Evolutionary conservation across 345 rosid genomes (phyloP), one percentile per base, ranked within the genome.

Genomic region (Populus alba): DNA sequence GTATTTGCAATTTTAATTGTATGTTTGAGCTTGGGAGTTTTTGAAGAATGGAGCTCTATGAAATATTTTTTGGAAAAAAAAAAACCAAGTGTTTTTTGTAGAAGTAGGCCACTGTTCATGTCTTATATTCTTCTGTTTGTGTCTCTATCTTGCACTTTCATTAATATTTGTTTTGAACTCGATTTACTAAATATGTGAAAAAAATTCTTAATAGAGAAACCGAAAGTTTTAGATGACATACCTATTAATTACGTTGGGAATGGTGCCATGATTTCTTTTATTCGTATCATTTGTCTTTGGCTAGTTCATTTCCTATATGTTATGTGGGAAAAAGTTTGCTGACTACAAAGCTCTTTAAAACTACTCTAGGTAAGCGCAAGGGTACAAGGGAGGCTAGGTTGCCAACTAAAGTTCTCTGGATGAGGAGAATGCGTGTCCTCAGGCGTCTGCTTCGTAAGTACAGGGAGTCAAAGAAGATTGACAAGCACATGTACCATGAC

Each of bases 341-440:
- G 0, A 59, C 65, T n/a, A 12, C 6, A n/a, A 59, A 23, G 65
- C 65, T 23, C 1, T 23, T 59, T 59, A 27, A 59, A 47, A 59
- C 12, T 59, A 59, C 65, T 59, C 29, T 35, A 95, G 99, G 99
- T 91, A 95, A 95, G 88, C 81, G 98, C 3, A 93, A 88, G 90
- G 99, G 99, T 85, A 95, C 98, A 15, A 87, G 98, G 67, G 98
- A 95, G 83, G 99, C 99, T 5, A 91, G 99, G 89, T 79, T 95
- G 79, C 99, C 99, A 8, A 93, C 98, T 16, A 95, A 95, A 82
- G 45, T 95, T 45, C 82, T 95, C 70, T 95, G 98, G 99, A 95
- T 94, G 99, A 87, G 98, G 80, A 95, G 98, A 81, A 88, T 95
- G 98, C 90, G 97, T 55, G 97, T 95, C 8, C 88, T 95, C 1